phyloP scores from a whole-genome alignment of 768 basidiomycete species.

The Trametes maxima region DNA sequence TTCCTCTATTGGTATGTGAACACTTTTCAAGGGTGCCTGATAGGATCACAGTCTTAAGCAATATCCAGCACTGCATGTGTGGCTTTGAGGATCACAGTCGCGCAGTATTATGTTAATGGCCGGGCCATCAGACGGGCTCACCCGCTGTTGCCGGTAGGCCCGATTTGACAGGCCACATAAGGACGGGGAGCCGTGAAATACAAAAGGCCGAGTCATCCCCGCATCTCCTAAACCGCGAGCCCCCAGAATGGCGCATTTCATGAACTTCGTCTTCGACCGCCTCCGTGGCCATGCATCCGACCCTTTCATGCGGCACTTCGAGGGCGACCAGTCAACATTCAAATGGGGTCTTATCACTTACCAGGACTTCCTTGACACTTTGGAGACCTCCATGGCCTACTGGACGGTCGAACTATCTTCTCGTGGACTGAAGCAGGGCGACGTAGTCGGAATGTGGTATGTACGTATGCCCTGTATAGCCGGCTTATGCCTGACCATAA shows the following conservation, averaged over 20 bases:
- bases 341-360: constrained; percentile 14
- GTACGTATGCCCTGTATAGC: not conserved
- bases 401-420: not conserved
- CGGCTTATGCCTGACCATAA: not conserved
- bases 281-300: not conserved
- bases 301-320: constrained; percentile 13
- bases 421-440: constrained; percentile 4
- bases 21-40: too few species aligned
- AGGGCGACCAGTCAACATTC: not conserved
- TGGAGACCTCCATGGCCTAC: not conserved
- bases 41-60: too few species aligned
- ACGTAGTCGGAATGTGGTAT: constrained; percentile 13
- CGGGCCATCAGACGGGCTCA: too few species aligned
- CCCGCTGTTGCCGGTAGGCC: too few species aligned
- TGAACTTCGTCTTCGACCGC: constrained; percentile 4
- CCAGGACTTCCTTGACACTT: constrained; percentile 6
- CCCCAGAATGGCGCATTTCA: constrained; percentile 13
- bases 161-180: too few species aligned
- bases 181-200: not conserved
- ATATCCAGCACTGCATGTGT: too few species aligned
- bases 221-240: not conserved
- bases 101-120: too few species aligned
- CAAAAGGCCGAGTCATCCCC: not conserved
- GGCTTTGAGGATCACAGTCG: too few species aligned
- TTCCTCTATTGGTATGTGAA: too few species aligned